A percentile compares a stretch with the other conserved stretches of the same genome.
Evolutionary conservation across 2,329 filamentous ascomycete species (phyloP).

Genomic region (Pezicula neosporulosa): DNA sequence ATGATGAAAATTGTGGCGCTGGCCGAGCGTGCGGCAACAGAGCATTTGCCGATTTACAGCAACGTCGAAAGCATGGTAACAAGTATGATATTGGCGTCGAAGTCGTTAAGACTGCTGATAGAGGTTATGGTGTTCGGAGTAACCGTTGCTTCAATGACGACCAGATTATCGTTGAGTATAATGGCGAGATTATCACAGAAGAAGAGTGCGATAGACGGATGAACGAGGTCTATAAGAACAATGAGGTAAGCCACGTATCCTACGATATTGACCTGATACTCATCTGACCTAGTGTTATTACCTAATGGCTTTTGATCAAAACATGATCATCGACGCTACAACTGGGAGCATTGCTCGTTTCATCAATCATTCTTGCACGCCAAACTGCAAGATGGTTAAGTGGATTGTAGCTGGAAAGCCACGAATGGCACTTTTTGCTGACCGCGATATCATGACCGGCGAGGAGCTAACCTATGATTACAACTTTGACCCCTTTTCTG

Average conservation of each 20-base stretch:
- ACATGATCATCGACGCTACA: slow-evolving; percentile 97
- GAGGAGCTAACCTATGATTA: slow-evolving; percentile 96
- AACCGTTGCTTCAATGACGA: slow-evolving; percentile 83
- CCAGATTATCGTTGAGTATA: slow-evolving; percentile 98
- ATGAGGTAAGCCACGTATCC: slow-evolving; percentile 60
- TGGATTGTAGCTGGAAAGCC: slow-evolving; percentile 94
- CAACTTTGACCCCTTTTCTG: slow-evolving; percentile 67
- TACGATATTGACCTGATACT: slow-evolving; percentile 7
- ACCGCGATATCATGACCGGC: slow-evolving; percentile 85
- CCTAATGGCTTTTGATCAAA: slow-evolving; percentile 96
- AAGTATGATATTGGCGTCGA: slow-evolving; percentile 93
- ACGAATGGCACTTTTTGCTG: slow-evolving; percentile 94
- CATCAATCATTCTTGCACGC: slow-evolving; percentile 95
- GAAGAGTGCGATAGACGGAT: slow-evolving; percentile 90
- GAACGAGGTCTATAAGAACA: slow-evolving; percentile 90
- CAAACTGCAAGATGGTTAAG: slow-evolving; percentile 97
- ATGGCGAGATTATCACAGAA: slow-evolving; percentile 95
- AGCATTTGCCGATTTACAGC: slow-evolving; percentile 75
- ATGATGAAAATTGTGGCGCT: slow-evolving; percentile 81
- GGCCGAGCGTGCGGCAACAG: slow-evolving; percentile 82
- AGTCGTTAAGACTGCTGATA: slow-evolving; percentile 84
- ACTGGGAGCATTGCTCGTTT: slow-evolving; percentile 95
- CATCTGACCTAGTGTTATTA: slow-evolving; percentile 74
- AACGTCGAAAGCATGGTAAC: slow-evolving; percentile 72
- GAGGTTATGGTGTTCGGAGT: slow-evolving; percentile 87